Percentiles rank a stretch among this genome's conserved stretches.
Conservation (phyloP, 768 basidiomycete genomes). For the Sistotremastrum suecicum region DNA sequence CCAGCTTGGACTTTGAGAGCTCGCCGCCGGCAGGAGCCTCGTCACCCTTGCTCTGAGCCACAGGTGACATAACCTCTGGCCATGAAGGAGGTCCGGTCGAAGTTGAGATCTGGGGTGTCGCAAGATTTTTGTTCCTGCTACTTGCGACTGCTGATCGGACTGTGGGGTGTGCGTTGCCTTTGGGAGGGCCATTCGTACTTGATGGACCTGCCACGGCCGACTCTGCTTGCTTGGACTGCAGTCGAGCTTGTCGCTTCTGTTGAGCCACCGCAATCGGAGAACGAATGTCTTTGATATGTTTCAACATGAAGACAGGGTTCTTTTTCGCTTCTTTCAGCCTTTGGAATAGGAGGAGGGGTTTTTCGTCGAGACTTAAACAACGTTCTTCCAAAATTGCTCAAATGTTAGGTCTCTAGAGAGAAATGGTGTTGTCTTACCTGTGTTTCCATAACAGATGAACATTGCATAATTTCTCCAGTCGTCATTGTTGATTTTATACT, state of each 20-base stretch:
- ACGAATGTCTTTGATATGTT: constrained; percentile 91
- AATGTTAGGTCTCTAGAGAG: constrained; percentile 21
- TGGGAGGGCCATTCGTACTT: neutral
- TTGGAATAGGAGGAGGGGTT: constrained; percentile 92
- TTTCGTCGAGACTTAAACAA: constrained; percentile 95
- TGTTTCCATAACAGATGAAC: constrained; percentile 95
- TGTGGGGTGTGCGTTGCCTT: neutral
- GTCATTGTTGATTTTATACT: constrained; percentile 97
- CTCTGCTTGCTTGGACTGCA: constrained; percentile 35
- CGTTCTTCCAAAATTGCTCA: constrained; percentile 61
- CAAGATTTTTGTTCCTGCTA: constrained; percentile 11
- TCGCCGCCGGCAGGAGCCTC: constrained; percentile 20
- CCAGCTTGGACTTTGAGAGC: constrained; percentile 23
- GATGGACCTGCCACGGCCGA: constrained; percentile 1
- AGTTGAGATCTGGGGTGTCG: constrained; percentile 40
- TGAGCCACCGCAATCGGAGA: constrained; percentile 95
- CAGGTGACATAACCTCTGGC: constrained; percentile 60
- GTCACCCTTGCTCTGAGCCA: constrained; percentile 32
- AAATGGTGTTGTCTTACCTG: constrained; percentile 38
- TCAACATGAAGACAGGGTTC: constrained; percentile 98
- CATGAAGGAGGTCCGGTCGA: constrained; percentile 52
- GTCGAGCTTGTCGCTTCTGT: constrained; percentile 86
- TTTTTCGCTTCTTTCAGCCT: constrained; percentile 94
- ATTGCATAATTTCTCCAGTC: constrained; percentile 99
- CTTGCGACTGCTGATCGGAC: neutral